Evolutionary conservation across 768 basidiomycete genomes (phyloP), one percentile per base, ranked within the genome.

Genomic region (Hygrophorus pudorinus): DNA sequence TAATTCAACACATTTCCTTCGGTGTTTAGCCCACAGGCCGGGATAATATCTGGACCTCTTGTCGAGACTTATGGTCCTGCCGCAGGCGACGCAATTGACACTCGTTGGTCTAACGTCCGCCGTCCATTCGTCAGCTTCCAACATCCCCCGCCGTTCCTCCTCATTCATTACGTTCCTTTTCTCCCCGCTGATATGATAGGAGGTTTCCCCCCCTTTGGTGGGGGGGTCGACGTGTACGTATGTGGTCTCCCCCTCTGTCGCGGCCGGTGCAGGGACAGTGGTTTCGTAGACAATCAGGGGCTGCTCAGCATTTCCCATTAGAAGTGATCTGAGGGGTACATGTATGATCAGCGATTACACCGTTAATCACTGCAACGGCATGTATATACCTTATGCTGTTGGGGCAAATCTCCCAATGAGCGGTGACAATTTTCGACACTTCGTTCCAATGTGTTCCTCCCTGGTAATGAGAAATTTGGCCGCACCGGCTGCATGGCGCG

Each of bases 11-110:
- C 56, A 57, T 39, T 47, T 50, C 10, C 44, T 41, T 10, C 49
- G 48, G 37, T 57, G 56, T 38, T 57, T 57, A 4, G 38, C 16
- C 56, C 56, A 57, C 13, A 53, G 46, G 18, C 53, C 52, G 29
- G 49, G 47, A 30, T 56, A 56, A 44, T 56, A 57, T 17, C 44
- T 44, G 3, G 46, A 41, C 11, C 55, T 41, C n/a, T 45, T 53
- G 21, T 57, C 56, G 6, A 57, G 48, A 12, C 45, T 50, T 32
- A 53, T 49, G 1, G 41, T 49, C 31, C 47, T 47, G 5, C 28
- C 28, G 36, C 56, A 57, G 4, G 42, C 56, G 3, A 44, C 42
- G 28, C 56, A 57, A 18, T 48, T 44, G 10, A 57, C 56, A 17
- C 49, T 54, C 29, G 44, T 47, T 0, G 55, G 53, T 27, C 31